Evolutionary conservation across 2,329 filamentous ascomycete genomes (phyloP), one percentile per base, ranked within the genome.

Genomic region (Penicillium glabrum): DNA sequence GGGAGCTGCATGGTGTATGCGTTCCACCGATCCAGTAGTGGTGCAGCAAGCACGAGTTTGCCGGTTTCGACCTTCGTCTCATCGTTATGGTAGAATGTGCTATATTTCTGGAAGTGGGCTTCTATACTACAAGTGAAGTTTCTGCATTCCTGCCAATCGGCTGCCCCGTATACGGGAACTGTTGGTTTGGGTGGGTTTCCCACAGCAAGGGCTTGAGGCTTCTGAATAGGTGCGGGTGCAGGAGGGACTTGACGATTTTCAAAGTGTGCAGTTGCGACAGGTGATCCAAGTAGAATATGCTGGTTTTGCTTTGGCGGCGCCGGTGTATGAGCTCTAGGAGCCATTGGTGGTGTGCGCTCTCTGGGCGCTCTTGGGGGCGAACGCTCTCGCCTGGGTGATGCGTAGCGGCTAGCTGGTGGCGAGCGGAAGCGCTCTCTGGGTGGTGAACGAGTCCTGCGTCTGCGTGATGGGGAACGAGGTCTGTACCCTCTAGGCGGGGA

Each of bases 41-140:
- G 19, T 19, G 19, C 16, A n/a, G 13, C 8, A 14, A 53, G 31
- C 8, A 3, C 13, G 13, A 3, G 10, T 21, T 39, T 46, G 41
- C n/a, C 49, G 19, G 44, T 47, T 19, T 51, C 41, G 35, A 59
- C 19, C 27, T 54, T 39, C 16, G 27, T 24, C n/a, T 21, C 49
- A 19, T 48, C 53, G 16, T 54, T 37, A 7, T 24, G 13, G 29
- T 53, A 51, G 35, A 43, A 49, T n/a, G 47, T 13, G 41, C 48
- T 23, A 19, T n/a, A 48, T 19, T 49, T 53, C 26, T 41, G 11
- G 27, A 53, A 61, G 14, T 56, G 52, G 27, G 51, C 43, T 31
- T 61, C 53, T 5, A 61, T 39, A 26, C 26, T 45, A n/a, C 48
- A 27, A 27, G 46, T 47, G 27, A 54, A 46, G 27, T 59, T 54